Conservation (phyloP, 1,284 basidiomycete genomes). For the Meira nashicola region DNA sequence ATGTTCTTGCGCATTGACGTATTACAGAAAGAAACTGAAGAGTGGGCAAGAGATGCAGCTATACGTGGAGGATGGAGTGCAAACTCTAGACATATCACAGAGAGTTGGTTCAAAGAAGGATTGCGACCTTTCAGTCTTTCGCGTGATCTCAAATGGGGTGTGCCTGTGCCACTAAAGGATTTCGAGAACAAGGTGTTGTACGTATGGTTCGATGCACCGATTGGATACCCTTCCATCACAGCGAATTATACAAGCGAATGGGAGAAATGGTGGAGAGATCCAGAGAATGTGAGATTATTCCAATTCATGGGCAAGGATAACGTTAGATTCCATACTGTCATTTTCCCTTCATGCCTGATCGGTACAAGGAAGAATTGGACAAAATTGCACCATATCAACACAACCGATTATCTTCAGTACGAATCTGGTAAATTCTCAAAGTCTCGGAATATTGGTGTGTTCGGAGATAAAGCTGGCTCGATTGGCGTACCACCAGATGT, state of each 20-base stretch:
- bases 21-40: slow-evolving; percentile 77
- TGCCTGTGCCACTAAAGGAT: slow-evolving; percentile 75
- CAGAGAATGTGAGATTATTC: slow-evolving; percentile 82
- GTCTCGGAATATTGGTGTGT: slow-evolving; percentile 92
- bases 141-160: slow-evolving; percentile 92
- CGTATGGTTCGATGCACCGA: slow-evolving; percentile 91
- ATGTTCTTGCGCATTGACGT: slow-evolving; percentile 85
- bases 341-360: slow-evolving; percentile 84
- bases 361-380: slow-evolving; percentile 91
- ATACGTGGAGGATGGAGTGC: slow-evolving; percentile 82
- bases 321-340: slow-evolving; percentile 96
- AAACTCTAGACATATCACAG: slow-evolving; percentile 87
- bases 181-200: slow-evolving; percentile 96
- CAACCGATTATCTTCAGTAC: slow-evolving; percentile 96
- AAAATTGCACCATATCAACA: slow-evolving; percentile 86
- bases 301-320: slow-evolving; percentile 84
- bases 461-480: slow-evolving; percentile 88
- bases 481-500: slow-evolving; percentile 88
- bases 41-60: slow-evolving; percentile 78
- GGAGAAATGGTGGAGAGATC: slow-evolving; percentile 97
- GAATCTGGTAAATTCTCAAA: slow-evolving; percentile 99
- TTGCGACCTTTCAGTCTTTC: slow-evolving; percentile 86
- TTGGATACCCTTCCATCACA: slow-evolving; percentile 96
- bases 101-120: slow-evolving; percentile 81
- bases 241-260: slow-evolving; percentile 90